Conservation (phyloP, 2,329 filamentous ascomycete genomes). For the Diplodia corticola region DNA sequence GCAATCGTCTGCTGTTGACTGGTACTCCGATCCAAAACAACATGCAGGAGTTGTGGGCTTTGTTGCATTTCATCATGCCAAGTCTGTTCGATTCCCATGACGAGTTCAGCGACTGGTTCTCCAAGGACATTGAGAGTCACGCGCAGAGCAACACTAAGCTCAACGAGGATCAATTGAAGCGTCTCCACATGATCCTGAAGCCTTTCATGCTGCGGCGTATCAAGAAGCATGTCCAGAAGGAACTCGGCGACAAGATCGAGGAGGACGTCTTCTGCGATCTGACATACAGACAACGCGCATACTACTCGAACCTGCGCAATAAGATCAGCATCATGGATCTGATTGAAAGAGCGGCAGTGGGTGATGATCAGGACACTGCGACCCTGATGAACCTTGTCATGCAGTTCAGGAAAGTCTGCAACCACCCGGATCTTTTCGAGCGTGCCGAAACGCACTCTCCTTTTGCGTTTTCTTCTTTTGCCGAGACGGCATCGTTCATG, state of each 20-base stretch:
- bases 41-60: constrained; percentile 98
- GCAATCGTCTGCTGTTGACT: constrained; percentile 88
- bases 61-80: constrained; percentile 99
- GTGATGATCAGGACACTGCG: constrained; percentile 91
- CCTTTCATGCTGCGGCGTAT: constrained; percentile 99
- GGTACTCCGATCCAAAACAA: constrained; percentile 99
- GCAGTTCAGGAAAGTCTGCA: constrained; percentile 99
- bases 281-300: constrained; percentile 91
- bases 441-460: constrained; percentile 88
- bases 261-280: constrained; percentile 94
- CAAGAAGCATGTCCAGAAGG: constrained; percentile 99
- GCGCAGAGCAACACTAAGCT: constrained; percentile 99
- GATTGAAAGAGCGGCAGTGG: constrained; percentile 92
- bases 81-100: constrained; percentile 93
- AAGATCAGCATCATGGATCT: constrained; percentile 99
- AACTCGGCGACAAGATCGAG: constrained; percentile 98
- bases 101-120: constrained; percentile 92
- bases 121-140: constrained; percentile 95
- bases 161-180: constrained; percentile 95
- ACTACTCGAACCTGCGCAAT: constrained; percentile 89
- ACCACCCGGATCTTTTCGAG: constrained; percentile 96
- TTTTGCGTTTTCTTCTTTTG: constrained; percentile 80
- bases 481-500: constrained; percentile 92
- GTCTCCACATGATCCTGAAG: constrained; percentile 97
- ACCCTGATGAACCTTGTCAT: constrained; percentile 99